Percentiles rank a stretch among this genome's conserved stretches.
These are phyloP conservation scores for Aureobasidium sp. DNA, from an alignment of 2,329 filamentous ascomycete genomes.

Conservation along the genomic window DNA sequence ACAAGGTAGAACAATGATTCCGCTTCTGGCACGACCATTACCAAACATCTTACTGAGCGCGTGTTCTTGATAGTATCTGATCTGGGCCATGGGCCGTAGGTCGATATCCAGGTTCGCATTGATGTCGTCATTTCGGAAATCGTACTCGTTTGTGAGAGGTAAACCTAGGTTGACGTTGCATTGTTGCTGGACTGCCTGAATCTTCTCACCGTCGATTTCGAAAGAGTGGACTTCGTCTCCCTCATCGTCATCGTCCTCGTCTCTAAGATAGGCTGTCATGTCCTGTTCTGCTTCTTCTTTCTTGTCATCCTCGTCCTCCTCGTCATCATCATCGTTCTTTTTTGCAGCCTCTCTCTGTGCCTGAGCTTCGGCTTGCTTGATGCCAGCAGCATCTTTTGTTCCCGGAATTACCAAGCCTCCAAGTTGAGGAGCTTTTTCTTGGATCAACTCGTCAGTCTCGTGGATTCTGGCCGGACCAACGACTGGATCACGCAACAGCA, in stretches of 20 bases:
- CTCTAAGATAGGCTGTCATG: constrained; percentile 60
- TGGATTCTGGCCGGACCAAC: constrained; percentile 77
- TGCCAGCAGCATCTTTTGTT: constrained; percentile 84
- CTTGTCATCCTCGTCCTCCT: constrained; percentile 49
- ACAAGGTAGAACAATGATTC: constrained; percentile 93
- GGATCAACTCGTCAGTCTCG: constrained; percentile 63
- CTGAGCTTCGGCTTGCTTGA: constrained; percentile 60
- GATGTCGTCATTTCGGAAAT: constrained; percentile 83
- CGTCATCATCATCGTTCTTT: constrained; percentile 42
- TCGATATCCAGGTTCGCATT: constrained; percentile 94
- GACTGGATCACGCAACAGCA: constrained; percentile 72
- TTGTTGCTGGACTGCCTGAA: constrained; percentile 81
- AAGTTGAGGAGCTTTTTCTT: constrained; percentile 77
- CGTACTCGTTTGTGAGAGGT: constrained; percentile 91
- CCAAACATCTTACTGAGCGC: constrained; percentile 99
- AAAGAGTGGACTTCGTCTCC: constrained; percentile 87
- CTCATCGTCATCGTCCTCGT: constrained; percentile 80
- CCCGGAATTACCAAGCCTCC: constrained; percentile 85
- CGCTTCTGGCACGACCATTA: constrained; percentile 92
- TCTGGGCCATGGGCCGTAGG: constrained; percentile 78
- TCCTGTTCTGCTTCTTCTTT: constrained; percentile 40
- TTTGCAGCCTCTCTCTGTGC: constrained; percentile 36
- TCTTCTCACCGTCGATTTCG: constrained; percentile 73
- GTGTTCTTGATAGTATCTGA: constrained; percentile 93
- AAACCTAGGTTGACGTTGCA: constrained; percentile 74